Evolutionary conservation across 2,329 filamentous ascomycete species (phyloP), one percentile per base, ranked within the genome.

Genomic region (Emydomyces testavorans): DNA sequence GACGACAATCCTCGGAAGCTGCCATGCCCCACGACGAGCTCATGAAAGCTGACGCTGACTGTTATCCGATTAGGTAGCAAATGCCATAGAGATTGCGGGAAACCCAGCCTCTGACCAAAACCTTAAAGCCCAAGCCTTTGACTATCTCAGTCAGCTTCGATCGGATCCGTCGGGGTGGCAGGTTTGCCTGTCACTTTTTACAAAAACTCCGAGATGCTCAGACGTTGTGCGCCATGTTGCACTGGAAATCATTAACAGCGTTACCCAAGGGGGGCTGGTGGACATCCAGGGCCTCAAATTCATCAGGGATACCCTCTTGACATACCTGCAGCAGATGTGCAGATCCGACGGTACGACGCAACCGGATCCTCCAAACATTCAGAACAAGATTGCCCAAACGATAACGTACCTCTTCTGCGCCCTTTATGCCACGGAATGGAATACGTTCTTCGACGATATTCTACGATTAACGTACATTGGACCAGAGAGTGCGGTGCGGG

Each of bases 361-460:
- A 45, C 69, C 81, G 53, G 92, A 98, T 63, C 78, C 82, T 6
- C 65, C 79, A 20, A 77, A 78, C 55, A 82, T 98, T 36, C 90
- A 96, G 68, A 98, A 96, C 71, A 98, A 98, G 69, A 79, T 98
- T 56, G 89, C 90, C 38, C 92, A 98, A 69, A 94, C 89, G 10
- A 71, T 98, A 58, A 98, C 92, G 7, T 92, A 87, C 61, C 80
- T 98, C 43, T 98, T 98, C 65, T 83, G 87, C 29, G 79, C 82
- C 10, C 75, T 94, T 47, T 98, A 98, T 65, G 80, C 80, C 46
- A 79, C 83, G 46, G 83, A 84, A 31, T 98, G 92, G 92, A 78
- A 85, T 59, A 79, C 73, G 51, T 96, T 95, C 66, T 81, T 98
- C 62, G 85, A 94, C 59, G 92, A 98, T 62, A 85, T 96, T 57